These are phyloP conservation scores for Tolypocladium ovalisporum DNA, from an alignment of 2,329 filamentous ascomycete genomes.

Conservation along the genomic window DNA sequence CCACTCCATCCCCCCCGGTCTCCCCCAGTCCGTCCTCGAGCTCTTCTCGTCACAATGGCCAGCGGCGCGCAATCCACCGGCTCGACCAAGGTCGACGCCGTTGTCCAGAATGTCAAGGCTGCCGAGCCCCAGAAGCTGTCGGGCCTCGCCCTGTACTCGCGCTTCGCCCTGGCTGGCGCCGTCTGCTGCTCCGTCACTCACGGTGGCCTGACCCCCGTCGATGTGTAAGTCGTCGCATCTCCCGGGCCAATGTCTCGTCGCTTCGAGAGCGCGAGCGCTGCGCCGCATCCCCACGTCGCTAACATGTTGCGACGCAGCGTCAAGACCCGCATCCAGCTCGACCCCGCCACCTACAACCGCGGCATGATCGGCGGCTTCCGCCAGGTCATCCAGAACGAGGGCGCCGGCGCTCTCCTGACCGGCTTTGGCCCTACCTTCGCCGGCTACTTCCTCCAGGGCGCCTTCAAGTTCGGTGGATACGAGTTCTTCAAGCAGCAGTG, in stretches of 20 bases:
- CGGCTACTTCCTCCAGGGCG: constrained; percentile 89
- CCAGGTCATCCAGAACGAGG: constrained; percentile 75
- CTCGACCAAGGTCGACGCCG: constrained; percentile 33
- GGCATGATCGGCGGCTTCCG: constrained; percentile 79
- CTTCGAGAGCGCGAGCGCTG: not conserved
- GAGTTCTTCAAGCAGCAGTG: constrained; percentile 93
- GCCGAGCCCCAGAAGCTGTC: constrained; percentile 30
- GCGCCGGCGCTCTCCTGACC: constrained; percentile 75
- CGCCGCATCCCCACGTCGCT: not conserved
- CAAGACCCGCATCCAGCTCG: constrained; percentile 93
- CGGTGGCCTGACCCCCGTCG: constrained; percentile 91
- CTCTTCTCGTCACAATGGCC: constrained; percentile 30
- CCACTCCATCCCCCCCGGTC: constrained; percentile 1
- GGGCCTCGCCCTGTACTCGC: constrained; percentile 69
- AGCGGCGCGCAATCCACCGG: constrained; percentile 22
- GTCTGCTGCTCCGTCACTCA: constrained; percentile 98
- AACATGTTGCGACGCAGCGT: constrained; percentile 44
- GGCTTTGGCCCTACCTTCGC: constrained; percentile 77
- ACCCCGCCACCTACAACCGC: constrained; percentile 79
- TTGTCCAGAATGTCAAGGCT: constrained; percentile 30
- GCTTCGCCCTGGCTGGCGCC: constrained; percentile 94
- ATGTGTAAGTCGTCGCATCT: constrained; percentile 71
- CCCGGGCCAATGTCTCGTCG: not conserved
- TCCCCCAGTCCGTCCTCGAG: not conserved
- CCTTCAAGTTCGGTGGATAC: constrained; percentile 90